Evolutionary conservation across 371 early-diverging fungal genomes (phyloP).

Genomic region (Choanephora cucurbitarum): DNA sequence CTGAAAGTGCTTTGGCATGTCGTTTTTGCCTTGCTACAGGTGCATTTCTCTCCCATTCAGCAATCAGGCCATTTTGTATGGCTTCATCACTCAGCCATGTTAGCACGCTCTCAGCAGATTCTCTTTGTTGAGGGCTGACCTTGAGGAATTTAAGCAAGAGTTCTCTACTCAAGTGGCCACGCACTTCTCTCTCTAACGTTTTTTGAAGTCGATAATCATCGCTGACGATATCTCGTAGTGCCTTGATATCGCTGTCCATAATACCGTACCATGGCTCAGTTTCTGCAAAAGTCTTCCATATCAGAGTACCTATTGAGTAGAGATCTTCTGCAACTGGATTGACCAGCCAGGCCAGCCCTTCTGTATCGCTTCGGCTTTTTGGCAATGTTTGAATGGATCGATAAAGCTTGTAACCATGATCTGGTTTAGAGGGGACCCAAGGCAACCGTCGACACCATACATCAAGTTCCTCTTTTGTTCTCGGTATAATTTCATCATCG

Average conservation of each 20-base stretch:
- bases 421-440: slow-evolving; percentile 54
- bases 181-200: slow-evolving; percentile 51
- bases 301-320: slow-evolving; percentile 63
- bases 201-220: slow-evolving; percentile 51
- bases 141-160: slow-evolving; percentile 51
- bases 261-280: slow-evolving; percentile 67
- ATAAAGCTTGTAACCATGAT: slow-evolving; percentile 59
- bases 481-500: slow-evolving; percentile 36
- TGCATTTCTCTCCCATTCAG: slow-evolving; percentile 43
- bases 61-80: slow-evolving; percentile 29
- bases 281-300: slow-evolving; percentile 68
- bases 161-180: slow-evolving; percentile 47
- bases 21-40: slow-evolving; percentile 35
- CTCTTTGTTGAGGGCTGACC: slow-evolving; percentile 47
- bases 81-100: slow-evolving; percentile 38
- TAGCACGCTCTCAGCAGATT: slow-evolving; percentile 41
- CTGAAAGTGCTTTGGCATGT: slow-evolving; percentile 29
- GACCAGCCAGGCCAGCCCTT: slow-evolving; percentile 46
- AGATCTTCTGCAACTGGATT: slow-evolving; percentile 64
- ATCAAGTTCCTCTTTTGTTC: slow-evolving; percentile 40
- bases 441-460: slow-evolving; percentile 51
- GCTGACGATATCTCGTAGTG: slow-evolving; percentile 55
- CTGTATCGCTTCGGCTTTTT: slow-evolving; percentile 45
- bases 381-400: slow-evolving; percentile 66
- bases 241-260: slow-evolving; percentile 59